Base-by-base conservation (phyloP, 1,284 basidiomycete species). In the Apiotrichum brassicae region DNA sequence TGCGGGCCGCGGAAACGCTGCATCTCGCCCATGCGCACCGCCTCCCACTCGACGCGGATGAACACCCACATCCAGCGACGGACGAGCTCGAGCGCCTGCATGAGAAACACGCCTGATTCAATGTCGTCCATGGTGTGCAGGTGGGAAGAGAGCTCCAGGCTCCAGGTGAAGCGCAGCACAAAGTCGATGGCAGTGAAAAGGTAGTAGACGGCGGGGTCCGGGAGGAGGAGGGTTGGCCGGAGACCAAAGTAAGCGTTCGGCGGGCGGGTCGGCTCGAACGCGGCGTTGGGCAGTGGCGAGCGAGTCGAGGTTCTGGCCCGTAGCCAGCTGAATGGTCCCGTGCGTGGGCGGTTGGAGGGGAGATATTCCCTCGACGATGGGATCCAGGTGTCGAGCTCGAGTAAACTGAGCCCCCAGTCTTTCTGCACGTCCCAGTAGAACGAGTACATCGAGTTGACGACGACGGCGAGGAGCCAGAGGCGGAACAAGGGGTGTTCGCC, bases 371-470 rank as follows among this genome's bases (percentile, higher is more conserved):
- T n/a, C 32, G 25, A 19, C 32, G 24, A 25, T 18, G 32, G 33
- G 26, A 49, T 19, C 75, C 74, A 76, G 14, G 70, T 72, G 19
- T 68, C 66, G 16, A 71, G 70, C 46, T 79, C 79, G 50, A 97
- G 76, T 24, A 97, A 74, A 37, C 84, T 81, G 40, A 98, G 77
- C 0, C 95, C 95, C 94, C 94, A 99, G 71, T 99, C 95, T 67
- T 97, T 90, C 39, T 88, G 91, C 28, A 98, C 81, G 72, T 98
- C 95, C 95, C 95, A 99, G 88, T 91, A 99, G 72, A 95, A 97
- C 6, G 91, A 94, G 73, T 90, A 99, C 38, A 89, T 71, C 2
- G 92, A 94, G 72, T 98, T 98, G 61, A 95, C 71, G 14, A 81
- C 78, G 23, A 91, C 92, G 12, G 85, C 81, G 22, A 93, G 71